Evolutionary conservation across 345 rosid genomes (phyloP).

Genomic region (Sapria himalayana): DNA sequence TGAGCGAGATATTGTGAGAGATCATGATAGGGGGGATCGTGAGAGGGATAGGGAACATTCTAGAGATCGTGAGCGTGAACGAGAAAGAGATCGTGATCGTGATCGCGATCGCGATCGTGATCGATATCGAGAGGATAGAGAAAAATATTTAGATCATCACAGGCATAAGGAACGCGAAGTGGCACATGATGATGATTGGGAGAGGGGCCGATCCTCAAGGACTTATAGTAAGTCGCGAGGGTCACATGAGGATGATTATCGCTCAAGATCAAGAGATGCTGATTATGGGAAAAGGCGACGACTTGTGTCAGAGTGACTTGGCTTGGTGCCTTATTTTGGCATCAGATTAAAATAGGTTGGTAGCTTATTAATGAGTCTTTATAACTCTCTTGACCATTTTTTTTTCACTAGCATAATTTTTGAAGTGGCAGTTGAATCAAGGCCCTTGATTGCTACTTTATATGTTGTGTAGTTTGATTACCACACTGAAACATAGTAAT

Average conservation of each 20-base stretch:
- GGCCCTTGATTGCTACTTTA: too few relatives aligned
- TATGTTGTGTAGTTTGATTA: too few relatives aligned
- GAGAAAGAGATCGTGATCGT: conserved; percentile 22
- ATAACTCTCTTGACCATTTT: too few relatives aligned
- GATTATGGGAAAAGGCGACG: conserved; percentile 73
- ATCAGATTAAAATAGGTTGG: too few relatives aligned
- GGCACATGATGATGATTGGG: conserved; percentile 50
- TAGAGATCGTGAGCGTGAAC: conserved; percentile 25
- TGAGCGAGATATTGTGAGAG: conserved; percentile 41
- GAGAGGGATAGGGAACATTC: conserved; percentile 44
- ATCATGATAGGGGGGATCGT: conserved; percentile 39
- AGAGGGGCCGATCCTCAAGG: conserved; percentile 42
- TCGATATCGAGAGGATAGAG: conserved; percentile 40
- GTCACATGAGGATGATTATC: conserved; percentile 45
- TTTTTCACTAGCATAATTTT: too few relatives aligned
- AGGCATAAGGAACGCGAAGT: conserved; percentile 33
- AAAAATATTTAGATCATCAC: conserved; percentile 36
- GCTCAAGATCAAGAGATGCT: conserved; percentile 50
- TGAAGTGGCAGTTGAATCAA: too few relatives aligned
- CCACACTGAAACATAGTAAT: too few relatives aligned
- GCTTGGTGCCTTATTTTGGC: background rate
- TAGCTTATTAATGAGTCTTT: too few relatives aligned
- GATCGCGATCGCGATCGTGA: conserved; percentile 47
- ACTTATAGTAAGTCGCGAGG: conserved; percentile 40
- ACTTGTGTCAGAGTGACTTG: conserved; percentile 28